Percentiles rank a stretch among this genome's conserved stretches.
Conservation (phyloP, 1,284 basidiomycete genomes). For the Sporisorium graminicola region DNA sequence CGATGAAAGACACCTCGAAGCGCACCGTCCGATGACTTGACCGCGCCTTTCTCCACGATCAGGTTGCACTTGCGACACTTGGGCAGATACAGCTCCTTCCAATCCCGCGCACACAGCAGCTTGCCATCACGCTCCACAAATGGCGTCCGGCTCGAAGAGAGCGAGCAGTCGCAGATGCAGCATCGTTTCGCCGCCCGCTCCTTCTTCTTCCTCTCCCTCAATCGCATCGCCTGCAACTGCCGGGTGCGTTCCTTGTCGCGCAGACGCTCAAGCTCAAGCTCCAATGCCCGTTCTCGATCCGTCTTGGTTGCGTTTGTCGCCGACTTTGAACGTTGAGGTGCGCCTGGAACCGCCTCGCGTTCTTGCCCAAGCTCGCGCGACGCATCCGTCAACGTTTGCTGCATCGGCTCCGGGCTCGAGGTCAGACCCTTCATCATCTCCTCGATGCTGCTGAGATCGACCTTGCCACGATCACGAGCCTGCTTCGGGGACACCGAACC, state of each 20-base stretch:
- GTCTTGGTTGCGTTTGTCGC: constrained; percentile 14
- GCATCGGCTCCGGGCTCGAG: constrained; percentile 26
- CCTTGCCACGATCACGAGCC: constrained; percentile 12
- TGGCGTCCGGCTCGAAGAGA: constrained; percentile 47
- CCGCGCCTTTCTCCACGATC: constrained; percentile 51
- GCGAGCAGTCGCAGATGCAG: constrained; percentile 55
- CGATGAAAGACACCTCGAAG: constrained; percentile 55
- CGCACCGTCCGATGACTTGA: constrained; percentile 61
- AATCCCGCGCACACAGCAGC: constrained; percentile 55
- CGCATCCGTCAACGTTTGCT: constrained; percentile 16
- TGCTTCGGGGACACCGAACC: constrained; percentile 3
- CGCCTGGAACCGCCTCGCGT: background rate
- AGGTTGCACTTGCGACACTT: constrained; percentile 60
- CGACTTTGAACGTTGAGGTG: constrained; percentile 7
- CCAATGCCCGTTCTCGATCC: constrained; percentile 29
- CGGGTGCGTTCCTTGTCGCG: constrained; percentile 36
- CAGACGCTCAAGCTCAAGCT: constrained; percentile 37
- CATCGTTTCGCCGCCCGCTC: constrained; percentile 45
- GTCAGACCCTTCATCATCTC: constrained; percentile 54
- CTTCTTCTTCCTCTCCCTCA: constrained; percentile 36
- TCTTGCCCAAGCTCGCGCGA: background rate
- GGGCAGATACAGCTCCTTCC: constrained; percentile 59
- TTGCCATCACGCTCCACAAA: constrained; percentile 61
- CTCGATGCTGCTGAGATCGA: constrained; percentile 54
- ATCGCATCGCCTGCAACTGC: constrained; percentile 33